Percentiles rank a stretch among this genome's conserved stretches.
Conservation (phyloP, 2,329 filamentous ascomycete genomes). For the Penicillium concentricum region DNA sequence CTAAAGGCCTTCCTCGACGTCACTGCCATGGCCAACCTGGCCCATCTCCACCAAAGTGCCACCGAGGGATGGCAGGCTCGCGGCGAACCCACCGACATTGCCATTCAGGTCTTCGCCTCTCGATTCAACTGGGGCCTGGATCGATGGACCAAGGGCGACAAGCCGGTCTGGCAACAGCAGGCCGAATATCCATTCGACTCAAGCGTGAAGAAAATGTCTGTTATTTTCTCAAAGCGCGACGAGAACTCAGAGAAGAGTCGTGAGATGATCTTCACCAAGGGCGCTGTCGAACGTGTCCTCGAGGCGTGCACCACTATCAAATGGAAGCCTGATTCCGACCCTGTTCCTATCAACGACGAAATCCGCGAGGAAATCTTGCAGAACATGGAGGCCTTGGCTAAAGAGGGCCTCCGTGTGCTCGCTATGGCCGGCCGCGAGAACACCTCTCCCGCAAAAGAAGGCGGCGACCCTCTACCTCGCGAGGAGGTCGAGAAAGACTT, state of each 20-base stretch:
- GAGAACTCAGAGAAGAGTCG: slow-evolving; percentile 18
- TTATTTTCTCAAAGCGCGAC: slow-evolving; percentile 55
- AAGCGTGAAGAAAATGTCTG: slow-evolving; percentile 73
- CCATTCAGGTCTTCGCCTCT: slow-evolving; percentile 70
- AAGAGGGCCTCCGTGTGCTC: slow-evolving; percentile 67
- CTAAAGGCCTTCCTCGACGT: slow-evolving; percentile 61
- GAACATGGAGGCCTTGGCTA: slow-evolving; percentile 68
- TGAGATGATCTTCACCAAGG: slow-evolving; percentile 43
- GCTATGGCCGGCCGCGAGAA: slow-evolving; percentile 56
- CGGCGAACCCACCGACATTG: slow-evolving; percentile 70
- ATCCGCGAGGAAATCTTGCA: slow-evolving; percentile 58
- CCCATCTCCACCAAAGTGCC: slow-evolving; percentile 58
- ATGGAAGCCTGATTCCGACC: slow-evolving; percentile 38
- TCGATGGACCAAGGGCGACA: slow-evolving; percentile 51
- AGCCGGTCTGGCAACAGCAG: slow-evolving; percentile 56
- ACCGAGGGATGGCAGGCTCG: slow-evolving; percentile 60
- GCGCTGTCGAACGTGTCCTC: slow-evolving; percentile 67
- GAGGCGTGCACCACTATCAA: slow-evolving; percentile 59
- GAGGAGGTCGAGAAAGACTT: slow-evolving; percentile 65
- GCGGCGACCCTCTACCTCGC: slow-evolving; percentile 44
- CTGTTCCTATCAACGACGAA: slow-evolving; percentile 52
- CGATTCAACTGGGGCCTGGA: slow-evolving; percentile 65
- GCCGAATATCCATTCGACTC: slow-evolving; percentile 74
- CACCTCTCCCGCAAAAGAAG: slow-evolving; percentile 4
- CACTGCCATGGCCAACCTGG: slow-evolving; percentile 65